These are phyloP conservation scores for Trichophyton mentagrophytes DNA, from an alignment of 2,329 filamentous ascomycete genomes.

Conservation along the genomic window DNA sequence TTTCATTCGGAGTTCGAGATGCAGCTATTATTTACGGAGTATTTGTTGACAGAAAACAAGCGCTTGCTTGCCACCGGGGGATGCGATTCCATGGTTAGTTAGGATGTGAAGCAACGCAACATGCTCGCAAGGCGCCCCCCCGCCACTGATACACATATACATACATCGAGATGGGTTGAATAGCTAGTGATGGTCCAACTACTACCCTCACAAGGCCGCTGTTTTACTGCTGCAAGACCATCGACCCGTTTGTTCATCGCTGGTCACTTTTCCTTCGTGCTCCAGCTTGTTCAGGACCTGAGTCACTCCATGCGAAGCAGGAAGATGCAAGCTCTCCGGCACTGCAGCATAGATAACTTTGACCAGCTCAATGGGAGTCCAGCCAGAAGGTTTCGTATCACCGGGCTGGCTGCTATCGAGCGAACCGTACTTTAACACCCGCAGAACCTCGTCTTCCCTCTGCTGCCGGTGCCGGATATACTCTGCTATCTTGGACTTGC, in stretches of 20 bases:
- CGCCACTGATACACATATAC: neutral
- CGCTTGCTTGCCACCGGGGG: neutral
- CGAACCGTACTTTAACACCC: slow-evolving; percentile 42
- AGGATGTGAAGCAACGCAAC: neutral
- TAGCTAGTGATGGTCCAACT: neutral
- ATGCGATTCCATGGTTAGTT: neutral
- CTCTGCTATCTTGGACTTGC: slow-evolving; percentile 57
- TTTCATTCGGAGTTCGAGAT: neutral
- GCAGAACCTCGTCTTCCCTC: slow-evolving; percentile 65
- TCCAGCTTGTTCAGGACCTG: slow-evolving; percentile 71
- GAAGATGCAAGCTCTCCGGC: slow-evolving; percentile 57
- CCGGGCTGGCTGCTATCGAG: slow-evolving; percentile 19
- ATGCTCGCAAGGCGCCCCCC: neutral
- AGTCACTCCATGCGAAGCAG: slow-evolving; percentile 62
- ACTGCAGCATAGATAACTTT: slow-evolving; percentile 74
- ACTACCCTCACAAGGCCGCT: slow-evolving; percentile 22
- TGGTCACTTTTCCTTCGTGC: slow-evolving; percentile 54
- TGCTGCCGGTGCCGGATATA: slow-evolving; percentile 72
- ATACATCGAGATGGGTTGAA: neutral
- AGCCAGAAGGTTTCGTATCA: slow-evolving; percentile 28
- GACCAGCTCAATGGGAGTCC: slow-evolving; percentile 72
- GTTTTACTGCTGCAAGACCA: slow-evolving; percentile 17
- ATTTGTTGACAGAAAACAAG: neutral
- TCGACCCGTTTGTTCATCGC: slow-evolving; percentile 15
- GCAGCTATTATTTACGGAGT: neutral